Evolutionary conservation across 2,329 filamentous ascomycete species (phyloP), one percentile per base, ranked within the genome.

Genomic region (Diaporthe velutina): DNA sequence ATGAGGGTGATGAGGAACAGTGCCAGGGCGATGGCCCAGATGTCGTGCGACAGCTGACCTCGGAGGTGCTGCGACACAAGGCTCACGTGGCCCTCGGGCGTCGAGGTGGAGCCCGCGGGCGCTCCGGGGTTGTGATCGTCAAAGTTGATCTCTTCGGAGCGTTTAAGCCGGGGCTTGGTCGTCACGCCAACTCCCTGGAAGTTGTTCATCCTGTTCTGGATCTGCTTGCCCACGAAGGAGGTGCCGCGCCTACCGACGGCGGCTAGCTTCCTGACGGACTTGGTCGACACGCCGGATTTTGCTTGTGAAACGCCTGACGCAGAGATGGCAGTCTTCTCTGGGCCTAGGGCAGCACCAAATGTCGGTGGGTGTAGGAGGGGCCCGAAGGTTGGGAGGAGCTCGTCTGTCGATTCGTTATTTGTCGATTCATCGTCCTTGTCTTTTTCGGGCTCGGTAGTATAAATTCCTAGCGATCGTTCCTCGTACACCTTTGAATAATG

Each of bases 41-140:
- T 84, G 78, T 93, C 92, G 80, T 93, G 90, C 40, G 90, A 89
- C 2, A 93, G 86, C 80, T 93, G 92, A 8, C 88, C 88, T n/a
- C 90, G 88, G 30, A 93, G 84, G 79, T 93, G 91, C 76, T 89
- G 86, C 48, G 70, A 76, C 13, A 77, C 74, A 7, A 77, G 76
- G 54, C 76, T 77, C 33, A 76, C 73, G 25, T 75, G 70, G n/a
- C 77, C 78, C 48, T 77, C 77, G 45, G 71, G 74, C 12, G 60
- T 72, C 28, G 50, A 30, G 12, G 45, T 19, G 19, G 61, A 52
- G 42, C 12, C 22, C 57, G 77, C 58, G 55, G 76, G 6, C 70
- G 73, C 19, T 76, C 35, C 38, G n/a, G 38, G 38, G 25, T 57
- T 70, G 17, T 42, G 33, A 13, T 73, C 25, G 33, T 73, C 78